Conservation (phyloP, 2,329 filamentous ascomycete species). For the Sarocladiaceae sp. region DNA sequence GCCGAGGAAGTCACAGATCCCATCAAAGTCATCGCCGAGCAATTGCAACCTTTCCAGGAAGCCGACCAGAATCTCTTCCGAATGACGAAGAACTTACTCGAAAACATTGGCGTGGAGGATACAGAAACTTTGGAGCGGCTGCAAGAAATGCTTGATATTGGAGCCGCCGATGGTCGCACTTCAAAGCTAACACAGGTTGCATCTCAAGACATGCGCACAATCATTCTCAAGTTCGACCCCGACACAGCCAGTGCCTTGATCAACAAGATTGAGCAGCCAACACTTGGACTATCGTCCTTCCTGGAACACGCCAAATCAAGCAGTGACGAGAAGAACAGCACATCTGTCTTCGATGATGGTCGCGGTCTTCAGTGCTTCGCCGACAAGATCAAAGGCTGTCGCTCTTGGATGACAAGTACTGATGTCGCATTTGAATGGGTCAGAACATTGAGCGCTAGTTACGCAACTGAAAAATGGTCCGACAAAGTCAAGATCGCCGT, state of each 20-base stretch:
- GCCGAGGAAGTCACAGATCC: constrained; percentile 50
- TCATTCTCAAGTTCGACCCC: constrained; percentile 47
- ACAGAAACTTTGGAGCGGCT: constrained; percentile 39
- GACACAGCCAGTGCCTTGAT: constrained; percentile 50
- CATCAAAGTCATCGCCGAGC: constrained; percentile 46
- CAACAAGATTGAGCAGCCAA: constrained; percentile 47
- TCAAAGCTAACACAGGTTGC: constrained; percentile 41
- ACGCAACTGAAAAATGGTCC: constrained; percentile 52
- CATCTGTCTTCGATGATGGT: constrained; percentile 46
- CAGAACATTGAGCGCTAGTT: constrained; percentile 43
- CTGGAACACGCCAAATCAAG: constrained; percentile 59
- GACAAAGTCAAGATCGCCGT: constrained; percentile 53
- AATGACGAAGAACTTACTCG: constrained; percentile 50
- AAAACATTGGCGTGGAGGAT: constrained; percentile 51
- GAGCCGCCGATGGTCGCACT: constrained; percentile 45
- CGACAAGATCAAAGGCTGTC: constrained; percentile 35
- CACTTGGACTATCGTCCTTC: constrained; percentile 55
- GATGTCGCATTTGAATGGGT: constrained; percentile 60
- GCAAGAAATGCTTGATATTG: constrained; percentile 48
- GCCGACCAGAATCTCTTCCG: constrained; percentile 53
- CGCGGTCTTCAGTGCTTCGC: constrained; percentile 51
- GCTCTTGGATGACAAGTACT: constrained; percentile 47
- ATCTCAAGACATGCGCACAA: constrained; percentile 45
- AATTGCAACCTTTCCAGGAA: constrained; percentile 53
- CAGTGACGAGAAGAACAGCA: constrained; percentile 44